Base-by-base conservation (phyloP, 805 yeast genomes). In the Saccharomycopsis capsularis region DNA sequence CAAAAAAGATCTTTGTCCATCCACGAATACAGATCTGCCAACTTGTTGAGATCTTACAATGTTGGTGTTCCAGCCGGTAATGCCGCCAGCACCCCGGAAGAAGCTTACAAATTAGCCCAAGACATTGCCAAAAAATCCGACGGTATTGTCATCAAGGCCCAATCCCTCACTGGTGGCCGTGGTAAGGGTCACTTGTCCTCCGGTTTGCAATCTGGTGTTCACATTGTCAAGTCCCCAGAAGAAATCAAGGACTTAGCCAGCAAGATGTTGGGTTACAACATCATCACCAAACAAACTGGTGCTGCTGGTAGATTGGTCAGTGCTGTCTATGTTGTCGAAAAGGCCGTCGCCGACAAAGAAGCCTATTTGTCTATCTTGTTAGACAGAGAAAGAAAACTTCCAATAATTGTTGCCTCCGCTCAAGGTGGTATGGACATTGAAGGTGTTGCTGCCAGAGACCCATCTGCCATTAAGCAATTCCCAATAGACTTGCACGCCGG, bases 361-460 rank as follows among this genome's bases (percentile, higher is more conserved):
- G 95, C 97, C 51, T 93, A 93, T 72, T 70, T 93, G 58, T 95
- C 97, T 55, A 88, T 93, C 59, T 76, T 93, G 59, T 79, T 90
- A 85, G 98, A 93, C 76, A 88, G 99, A 74, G 78, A 81, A 59
- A 78, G 83, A 58, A 95, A 90, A 71, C 74, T 78, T 59, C 96
- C 98, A 53, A 75, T 93, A 71, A 85, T 93, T 63, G 96, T 93
- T 56, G 96, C 96, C 44, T 89, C 97, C 30, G 75, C 95, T 56
- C 93, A 93, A 73, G 99, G 99, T 74, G 99, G 99, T 75, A 90
- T 93, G 95, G 96, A 93, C 73, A 93, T 93, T 63, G 99, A 93
- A 76, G 96, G 95, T 67, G 98, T 93, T 59, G 99, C 99, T 54
- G 82, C 82, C 59, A 80, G 76, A 60, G 82, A 79, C 68, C 99